Base-by-base conservation (phyloP, 208 protist genomes). In the Leishmania tropica region DNA sequence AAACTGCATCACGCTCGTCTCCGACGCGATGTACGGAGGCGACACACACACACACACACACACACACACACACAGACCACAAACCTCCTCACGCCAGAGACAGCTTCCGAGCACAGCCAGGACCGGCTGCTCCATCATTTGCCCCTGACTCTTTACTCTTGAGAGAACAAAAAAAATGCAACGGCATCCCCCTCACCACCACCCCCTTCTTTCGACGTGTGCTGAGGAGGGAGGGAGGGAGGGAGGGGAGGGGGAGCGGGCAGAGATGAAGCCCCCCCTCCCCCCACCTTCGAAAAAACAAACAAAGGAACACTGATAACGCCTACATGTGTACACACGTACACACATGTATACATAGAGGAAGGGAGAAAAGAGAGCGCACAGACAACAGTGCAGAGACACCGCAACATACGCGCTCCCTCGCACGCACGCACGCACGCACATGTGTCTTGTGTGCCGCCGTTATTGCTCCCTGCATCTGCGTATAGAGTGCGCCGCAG, bases 391-490 rank as follows among this genome's bases (percentile, higher is more conserved):
- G 28, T 31, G 58, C 58, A 64, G 28, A 64, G 24, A 64, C 58
- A 64, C 58, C n/a, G 6, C 7, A 17, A 35, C 17, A 64, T 64
- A 31, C 10, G 28, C 58, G 62, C 31, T 24, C 58, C 31, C 31
- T 24, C 15, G 31, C 13, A 8, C 31, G 31, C 31, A 15, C 6
- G 51, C 17, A 21, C 51, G 17, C 3, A 75, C 60, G 75, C 68
- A 81, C 81, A 85, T 48, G 67, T 31, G 53, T 19, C 35, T 10
- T n/a, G 24, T 37, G 62, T 68, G 62, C 31, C 31, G 17, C 62
- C 62, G 31, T 68, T 31, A 68, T 42, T 21, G 62, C 62, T 68
- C 17, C 28, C 19, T 53, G 42, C 40, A 51, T 51, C 42, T 74
- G 31, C 15, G 62, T 24, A 40, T 35, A 37, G 62, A 40, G 8